phyloP scores from a whole-genome alignment of 768 basidiomycete genomes.

The Boletus tomentosulus region DNA sequence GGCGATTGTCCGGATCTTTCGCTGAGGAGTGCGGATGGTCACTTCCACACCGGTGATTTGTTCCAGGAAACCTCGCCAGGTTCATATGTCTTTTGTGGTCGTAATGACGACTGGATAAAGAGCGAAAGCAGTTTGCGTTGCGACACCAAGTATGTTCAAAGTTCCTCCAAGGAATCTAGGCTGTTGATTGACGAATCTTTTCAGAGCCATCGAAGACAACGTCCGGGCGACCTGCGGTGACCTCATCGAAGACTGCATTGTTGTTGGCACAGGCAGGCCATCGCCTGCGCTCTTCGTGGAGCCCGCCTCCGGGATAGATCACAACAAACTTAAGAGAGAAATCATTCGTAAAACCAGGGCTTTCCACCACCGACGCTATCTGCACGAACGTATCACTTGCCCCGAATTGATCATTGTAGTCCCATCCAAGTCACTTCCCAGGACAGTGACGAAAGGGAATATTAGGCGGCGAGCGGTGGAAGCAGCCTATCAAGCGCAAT shows the following conservation, averaged over 20 bases:
- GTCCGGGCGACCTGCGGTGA: slow-evolving; percentile 59
- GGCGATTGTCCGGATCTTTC: slow-evolving; percentile 63
- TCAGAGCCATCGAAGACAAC: slow-evolving; percentile 74
- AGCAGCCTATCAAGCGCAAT: slow-evolving; percentile 50
- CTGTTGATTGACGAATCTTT: slow-evolving; percentile 6
- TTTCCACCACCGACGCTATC: slow-evolving; percentile 71
- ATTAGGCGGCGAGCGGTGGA: slow-evolving; percentile 76
- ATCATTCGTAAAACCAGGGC: slow-evolving; percentile 68
- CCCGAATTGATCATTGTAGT: slow-evolving; percentile 66
- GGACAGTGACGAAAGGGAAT: slow-evolving; percentile 80
- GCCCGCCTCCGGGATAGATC: slow-evolving; percentile 48
- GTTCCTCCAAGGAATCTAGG: background rate
- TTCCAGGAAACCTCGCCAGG: slow-evolving; percentile 62
- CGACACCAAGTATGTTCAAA: slow-evolving; percentile 56
- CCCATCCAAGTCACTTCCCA: slow-evolving; percentile 59
- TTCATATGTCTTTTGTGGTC: slow-evolving; percentile 60
- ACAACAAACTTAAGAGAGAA: slow-evolving; percentile 59
- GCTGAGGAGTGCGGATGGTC: slow-evolving; percentile 57
- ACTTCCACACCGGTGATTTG: slow-evolving; percentile 81
- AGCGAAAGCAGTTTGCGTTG: slow-evolving; percentile 73
- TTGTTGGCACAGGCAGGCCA: slow-evolving; percentile 72
- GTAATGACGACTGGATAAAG: slow-evolving; percentile 86
- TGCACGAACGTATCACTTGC: slow-evolving; percentile 72
- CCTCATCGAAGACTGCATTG: slow-evolving; percentile 69
- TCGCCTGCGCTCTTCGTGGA: slow-evolving; percentile 77